Base-by-base conservation (phyloP, 2,329 filamentous ascomycete genomes). In the Hymenoscyphus fructigenus region DNA sequence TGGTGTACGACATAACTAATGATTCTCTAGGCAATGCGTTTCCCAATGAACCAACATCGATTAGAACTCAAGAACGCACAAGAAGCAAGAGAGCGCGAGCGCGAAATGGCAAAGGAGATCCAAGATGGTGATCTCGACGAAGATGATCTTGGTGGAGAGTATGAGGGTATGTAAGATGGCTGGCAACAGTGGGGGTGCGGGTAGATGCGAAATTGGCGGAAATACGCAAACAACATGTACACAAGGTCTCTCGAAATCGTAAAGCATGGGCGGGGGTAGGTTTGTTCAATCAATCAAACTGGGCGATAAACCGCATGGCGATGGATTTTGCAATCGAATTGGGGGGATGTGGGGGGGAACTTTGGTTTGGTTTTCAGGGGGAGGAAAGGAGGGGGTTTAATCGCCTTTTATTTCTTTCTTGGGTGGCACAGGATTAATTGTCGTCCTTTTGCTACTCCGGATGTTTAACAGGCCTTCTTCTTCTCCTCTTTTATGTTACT, bases 11-110 rank as follows among this genome's bases (percentile, higher is more conserved):
- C 53, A 23, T 50, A 57, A 63, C 69, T 64, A 69, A 57, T 59
- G 67, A 60, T 67, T 50, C 7, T 23, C 10, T 57, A 94, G 91
- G 94, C 95, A 29, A 99, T 99, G 95, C 88, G 95, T 63, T 99
- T 98, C 80, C 95, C 95, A 2, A 98, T 98, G 94, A 97, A 99
- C 82, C 95, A 98, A 79, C 95, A 99, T 80, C 88, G 95, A 20
- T 84, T 98, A 63, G 95, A 99, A 80, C 85, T 99, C 63, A 98
- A 97, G 86, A 98, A 96, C 74, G 95, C 95, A 0, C 94, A 98
- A 79, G 96, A 99, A 80, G 95, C 95, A n/a, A 87, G 95, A 60
- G 95, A 99, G 78, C 86, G 95, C 23, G 95, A 99, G 83, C 87
- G 95, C 20, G 95, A 99, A 80, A 88, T 99, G 84, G 95, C 93